Percentiles rank a stretch among this genome's conserved stretches.
These are phyloP conservation scores for Tricladium varicosporioides DNA, from an alignment of 2,329 filamentous ascomycete genomes.

Conservation along the genomic window DNA sequence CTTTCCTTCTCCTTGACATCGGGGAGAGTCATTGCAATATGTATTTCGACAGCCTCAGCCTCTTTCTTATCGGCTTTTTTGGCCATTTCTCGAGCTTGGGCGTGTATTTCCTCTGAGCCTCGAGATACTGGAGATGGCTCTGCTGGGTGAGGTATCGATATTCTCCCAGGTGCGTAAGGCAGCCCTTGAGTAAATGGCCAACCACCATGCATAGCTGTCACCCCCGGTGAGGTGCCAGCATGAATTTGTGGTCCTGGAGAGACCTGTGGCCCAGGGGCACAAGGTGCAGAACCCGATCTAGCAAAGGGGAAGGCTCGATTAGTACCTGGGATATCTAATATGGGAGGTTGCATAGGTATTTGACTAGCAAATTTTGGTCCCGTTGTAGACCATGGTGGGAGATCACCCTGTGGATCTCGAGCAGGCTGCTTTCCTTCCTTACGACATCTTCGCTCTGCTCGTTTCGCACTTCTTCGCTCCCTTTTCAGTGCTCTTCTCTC, in stretches of 20 bases:
- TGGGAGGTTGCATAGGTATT: conserved; percentile 5
- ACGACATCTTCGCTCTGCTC: conserved; percentile 32
- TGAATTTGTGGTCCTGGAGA: neutral
- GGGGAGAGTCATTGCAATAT: conserved; percentile 8
- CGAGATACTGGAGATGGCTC: conserved; percentile 9
- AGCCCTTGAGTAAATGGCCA: conserved; percentile 21
- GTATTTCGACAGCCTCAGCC: conserved; percentile 12
- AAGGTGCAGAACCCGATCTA: conserved; percentile 13
- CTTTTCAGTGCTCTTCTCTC: conserved; percentile 16
- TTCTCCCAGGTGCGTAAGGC: conserved; percentile 12
- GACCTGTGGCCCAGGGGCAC: conserved; percentile 1
- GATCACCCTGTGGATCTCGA: neutral
- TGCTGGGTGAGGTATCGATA: conserved; percentile 3
- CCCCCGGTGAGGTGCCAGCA: neutral
- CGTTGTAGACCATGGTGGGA: neutral
- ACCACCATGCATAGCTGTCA: conserved; percentile 18
- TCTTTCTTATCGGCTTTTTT: conserved; percentile 20
- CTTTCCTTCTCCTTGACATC: conserved; percentile 17
- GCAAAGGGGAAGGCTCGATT: conserved; percentile 15
- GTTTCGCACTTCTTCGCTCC: conserved; percentile 20
- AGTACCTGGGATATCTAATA: conserved; percentile 2
- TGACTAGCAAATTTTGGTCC: neutral
- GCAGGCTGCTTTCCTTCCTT: conserved; percentile 31
- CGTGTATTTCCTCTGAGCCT: conserved; percentile 21
- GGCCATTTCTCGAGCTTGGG: conserved; percentile 21